Percentiles rank a stretch among this genome's conserved stretches.
Evolutionary conservation across 139 green algal genomes (phyloP).

Genomic region (Tetradesmus lagerheimii): DNA sequence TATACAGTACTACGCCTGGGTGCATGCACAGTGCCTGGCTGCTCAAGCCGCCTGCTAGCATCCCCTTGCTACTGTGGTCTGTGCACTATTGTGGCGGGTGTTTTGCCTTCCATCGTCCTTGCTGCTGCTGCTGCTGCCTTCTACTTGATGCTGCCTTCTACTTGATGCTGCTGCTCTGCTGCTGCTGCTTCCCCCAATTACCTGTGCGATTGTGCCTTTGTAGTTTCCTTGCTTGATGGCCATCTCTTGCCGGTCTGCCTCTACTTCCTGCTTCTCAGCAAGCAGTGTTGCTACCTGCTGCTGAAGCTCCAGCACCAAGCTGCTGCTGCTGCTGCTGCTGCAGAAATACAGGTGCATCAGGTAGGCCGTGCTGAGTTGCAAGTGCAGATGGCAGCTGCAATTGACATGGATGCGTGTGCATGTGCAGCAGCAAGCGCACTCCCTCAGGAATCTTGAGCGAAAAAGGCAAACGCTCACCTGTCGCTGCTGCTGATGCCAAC

Average conservation of each 20-base stretch:
- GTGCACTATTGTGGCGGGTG: too few species aligned
- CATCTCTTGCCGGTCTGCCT: constrained; percentile 46
- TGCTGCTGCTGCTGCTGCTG: constrained; percentile 12
- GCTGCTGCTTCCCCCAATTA: not conserved
- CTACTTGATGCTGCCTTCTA: not conserved
- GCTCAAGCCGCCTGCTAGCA: not conserved
- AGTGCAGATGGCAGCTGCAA: too few species aligned
- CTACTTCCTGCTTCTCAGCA: constrained; percentile 40
- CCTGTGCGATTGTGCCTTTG: constrained; percentile 44
- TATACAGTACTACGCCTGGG: too few species aligned
- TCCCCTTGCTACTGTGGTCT: too few species aligned
- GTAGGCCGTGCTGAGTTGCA: too few species aligned
- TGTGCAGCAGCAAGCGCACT: not conserved
- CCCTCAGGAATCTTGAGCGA: not conserved
- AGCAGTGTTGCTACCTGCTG: constrained; percentile 33
- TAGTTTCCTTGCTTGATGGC: constrained; percentile 35
- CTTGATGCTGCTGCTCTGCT: not conserved
- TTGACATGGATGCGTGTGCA: not conserved
- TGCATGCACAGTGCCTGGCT: not conserved
- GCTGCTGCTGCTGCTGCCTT: not conserved
- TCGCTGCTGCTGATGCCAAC: not conserved
- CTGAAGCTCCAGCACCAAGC: constrained; percentile 27
- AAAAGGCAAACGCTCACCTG: not conserved
- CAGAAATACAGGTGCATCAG: not conserved
- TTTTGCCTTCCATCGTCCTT: too few species aligned